Evolutionary conservation across 192 early-diverging fungal genomes (phyloP).

Genomic region (Allomyces macrogynus): DNA sequence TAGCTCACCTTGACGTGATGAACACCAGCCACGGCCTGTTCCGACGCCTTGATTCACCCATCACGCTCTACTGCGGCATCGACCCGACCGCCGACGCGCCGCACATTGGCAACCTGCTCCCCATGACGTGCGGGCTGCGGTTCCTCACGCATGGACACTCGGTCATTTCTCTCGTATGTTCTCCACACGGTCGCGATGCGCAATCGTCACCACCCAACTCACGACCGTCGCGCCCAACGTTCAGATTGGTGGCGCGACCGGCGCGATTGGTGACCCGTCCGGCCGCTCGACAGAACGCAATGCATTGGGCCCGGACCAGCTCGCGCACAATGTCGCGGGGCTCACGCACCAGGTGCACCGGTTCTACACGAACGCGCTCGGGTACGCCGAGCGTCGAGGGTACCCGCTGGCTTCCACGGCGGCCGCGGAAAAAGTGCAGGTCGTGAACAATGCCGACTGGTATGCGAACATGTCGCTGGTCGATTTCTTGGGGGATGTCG

Average conservation of each 20-base stretch:
- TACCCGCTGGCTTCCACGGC: constrained; percentile 4
- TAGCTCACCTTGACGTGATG: not conserved
- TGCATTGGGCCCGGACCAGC: constrained; percentile 30
- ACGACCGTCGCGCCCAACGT: no score
- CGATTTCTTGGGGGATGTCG: constrained; percentile 55
- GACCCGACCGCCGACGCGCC: constrained; percentile 82
- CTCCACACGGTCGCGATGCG: constrained; percentile 1
- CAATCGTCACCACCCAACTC: not conserved
- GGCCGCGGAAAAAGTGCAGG: constrained; percentile 13
- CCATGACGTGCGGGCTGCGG: constrained; percentile 64
- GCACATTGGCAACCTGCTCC: constrained; percentile 77
- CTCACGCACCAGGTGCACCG: constrained; percentile 50
- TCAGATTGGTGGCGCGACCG: constrained; percentile 72
- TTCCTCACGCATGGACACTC: constrained; percentile 66
- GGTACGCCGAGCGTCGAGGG: constrained; percentile 18
- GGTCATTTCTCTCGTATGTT: constrained; percentile 53
- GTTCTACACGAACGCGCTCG: constrained; percentile 40
- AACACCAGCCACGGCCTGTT: constrained; percentile 19
- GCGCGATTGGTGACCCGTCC: constrained; percentile 78
- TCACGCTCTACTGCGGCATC: constrained; percentile 68
- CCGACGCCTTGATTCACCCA: constrained; percentile 19
- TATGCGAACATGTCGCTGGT: constrained; percentile 46
- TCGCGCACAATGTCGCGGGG: constrained; percentile 37
- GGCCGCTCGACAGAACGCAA: constrained; percentile 63
- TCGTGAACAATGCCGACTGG: constrained; percentile 71